phyloP scores from a whole-genome alignment of 441 rosid genomes.

The Adansonia gregorii region DNA sequence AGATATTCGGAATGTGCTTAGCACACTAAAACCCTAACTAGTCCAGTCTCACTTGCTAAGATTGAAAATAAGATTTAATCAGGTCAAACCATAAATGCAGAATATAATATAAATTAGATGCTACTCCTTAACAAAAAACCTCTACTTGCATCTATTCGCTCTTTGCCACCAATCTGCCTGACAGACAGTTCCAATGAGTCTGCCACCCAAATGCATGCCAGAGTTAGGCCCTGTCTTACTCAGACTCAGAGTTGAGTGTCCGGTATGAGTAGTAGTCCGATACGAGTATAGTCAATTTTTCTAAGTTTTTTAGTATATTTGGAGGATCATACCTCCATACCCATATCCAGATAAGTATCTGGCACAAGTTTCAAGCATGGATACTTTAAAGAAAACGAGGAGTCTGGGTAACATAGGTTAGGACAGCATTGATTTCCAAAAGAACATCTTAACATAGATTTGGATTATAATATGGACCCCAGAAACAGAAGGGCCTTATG shows the following conservation, averaged over 20 bases:
- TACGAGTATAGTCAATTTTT: no score
- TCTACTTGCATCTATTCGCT: not conserved
- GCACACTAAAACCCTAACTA: not conserved
- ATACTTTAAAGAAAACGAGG: no score
- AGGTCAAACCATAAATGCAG: slow-evolving; percentile 3
- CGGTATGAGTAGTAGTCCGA: no score
- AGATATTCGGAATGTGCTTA: not conserved
- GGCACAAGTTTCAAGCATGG: no score
- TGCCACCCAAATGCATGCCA: not conserved
- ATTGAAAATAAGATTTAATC: not conserved
- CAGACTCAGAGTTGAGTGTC: no score
- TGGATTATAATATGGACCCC: no score
- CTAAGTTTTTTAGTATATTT: no score
- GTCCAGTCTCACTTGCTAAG: not conserved
- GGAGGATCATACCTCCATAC: no score
- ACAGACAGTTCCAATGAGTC: not conserved
- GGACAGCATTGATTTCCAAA: not conserved
- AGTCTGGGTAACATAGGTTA: not conserved
- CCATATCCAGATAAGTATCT: no score
- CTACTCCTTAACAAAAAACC: not conserved
- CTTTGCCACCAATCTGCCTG: not conserved
- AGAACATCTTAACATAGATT: not conserved
- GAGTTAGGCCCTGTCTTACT: no score
- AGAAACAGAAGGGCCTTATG: no score
- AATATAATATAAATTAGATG: not conserved